phyloP scores from a whole-genome alignment of 176 grass and related monocot genomes.

The Avena eriantha region DNA sequence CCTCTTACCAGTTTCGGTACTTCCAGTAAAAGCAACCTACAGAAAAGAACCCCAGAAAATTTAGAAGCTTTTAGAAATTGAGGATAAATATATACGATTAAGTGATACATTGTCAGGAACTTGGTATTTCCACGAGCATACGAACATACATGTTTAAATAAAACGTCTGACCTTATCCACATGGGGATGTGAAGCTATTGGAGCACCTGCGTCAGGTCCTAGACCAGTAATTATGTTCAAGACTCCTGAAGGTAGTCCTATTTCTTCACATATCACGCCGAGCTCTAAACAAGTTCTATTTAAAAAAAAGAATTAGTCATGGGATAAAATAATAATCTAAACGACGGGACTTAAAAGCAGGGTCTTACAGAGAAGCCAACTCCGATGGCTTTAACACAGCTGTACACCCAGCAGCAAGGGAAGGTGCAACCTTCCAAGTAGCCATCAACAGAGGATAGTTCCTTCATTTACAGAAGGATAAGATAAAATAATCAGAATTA shows the following conservation, averaged over 20 bases:
- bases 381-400: constrained; percentile 92
- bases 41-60: constrained; percentile 32
- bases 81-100: constrained; percentile 3
- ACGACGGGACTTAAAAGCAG: background rate
- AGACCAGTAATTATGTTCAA: constrained; percentile 94
- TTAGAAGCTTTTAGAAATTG: constrained; percentile 1
- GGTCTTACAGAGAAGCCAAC: constrained; percentile 83
- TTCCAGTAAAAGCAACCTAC: constrained; percentile 95
- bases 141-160: constrained; percentile 38
- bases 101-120: background rate
- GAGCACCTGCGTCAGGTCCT: constrained; percentile 89
- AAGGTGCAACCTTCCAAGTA: constrained; percentile 97
- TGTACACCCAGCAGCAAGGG: constrained; percentile 93
- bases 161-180: constrained; percentile 79
- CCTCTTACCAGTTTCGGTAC: constrained; percentile 85
- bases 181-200: constrained; percentile 85
- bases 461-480: constrained; percentile 53
- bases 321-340: constrained; percentile 23
- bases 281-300: constrained; percentile 95
- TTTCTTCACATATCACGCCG: constrained; percentile 78
- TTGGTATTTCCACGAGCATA: background rate
- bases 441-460: constrained; percentile 98
- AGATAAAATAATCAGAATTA: constrained; percentile 24
- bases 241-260: constrained; percentile 84
- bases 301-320: constrained; percentile 15